These are phyloP conservation scores for Ustulina deusta DNA, from an alignment of 2,329 filamentous ascomycete species.

Conservation along the genomic window DNA sequence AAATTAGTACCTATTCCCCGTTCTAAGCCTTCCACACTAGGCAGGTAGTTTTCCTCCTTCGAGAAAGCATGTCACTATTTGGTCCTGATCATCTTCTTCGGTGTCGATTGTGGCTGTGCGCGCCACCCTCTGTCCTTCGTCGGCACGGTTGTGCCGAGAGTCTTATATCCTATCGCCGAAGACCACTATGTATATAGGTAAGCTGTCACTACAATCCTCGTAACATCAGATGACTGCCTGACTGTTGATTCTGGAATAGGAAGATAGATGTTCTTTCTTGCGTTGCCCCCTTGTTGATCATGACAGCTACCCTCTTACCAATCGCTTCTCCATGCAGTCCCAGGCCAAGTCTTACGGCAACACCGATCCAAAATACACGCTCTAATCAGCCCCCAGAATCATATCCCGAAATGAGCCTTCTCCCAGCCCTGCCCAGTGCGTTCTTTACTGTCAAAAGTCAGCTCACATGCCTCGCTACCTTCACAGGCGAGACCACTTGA, in stretches of 20 bases:
- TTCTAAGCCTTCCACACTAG: too few relatives aligned
- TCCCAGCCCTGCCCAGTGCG: neutral
- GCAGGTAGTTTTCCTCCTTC: too few relatives aligned
- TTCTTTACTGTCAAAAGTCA: neutral
- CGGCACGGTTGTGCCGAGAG: neutral
- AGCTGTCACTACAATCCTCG: neutral
- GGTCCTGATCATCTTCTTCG: too few relatives aligned
- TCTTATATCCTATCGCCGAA: slow-evolving; percentile 1
- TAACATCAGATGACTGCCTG: too few relatives aligned
- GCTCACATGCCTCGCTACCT: neutral
- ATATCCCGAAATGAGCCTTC: neutral
- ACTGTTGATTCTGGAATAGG: too few relatives aligned
- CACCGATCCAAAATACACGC: neutral
- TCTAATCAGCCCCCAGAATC: neutral
- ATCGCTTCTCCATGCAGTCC: neutral
- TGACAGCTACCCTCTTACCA: neutral
- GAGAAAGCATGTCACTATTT: too few relatives aligned
- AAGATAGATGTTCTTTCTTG: neutral
- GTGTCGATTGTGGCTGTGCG: too few relatives aligned
- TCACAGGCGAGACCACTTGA: neutral
- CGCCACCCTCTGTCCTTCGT: neutral
- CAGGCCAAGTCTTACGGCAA: neutral
- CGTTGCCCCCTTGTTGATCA: neutral
- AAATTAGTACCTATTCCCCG: too few relatives aligned
- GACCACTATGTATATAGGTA: neutral